These are phyloP conservation scores for Veloporphyrellus conicus DNA, from an alignment of 1,284 basidiomycete species.

Conservation along the genomic window DNA sequence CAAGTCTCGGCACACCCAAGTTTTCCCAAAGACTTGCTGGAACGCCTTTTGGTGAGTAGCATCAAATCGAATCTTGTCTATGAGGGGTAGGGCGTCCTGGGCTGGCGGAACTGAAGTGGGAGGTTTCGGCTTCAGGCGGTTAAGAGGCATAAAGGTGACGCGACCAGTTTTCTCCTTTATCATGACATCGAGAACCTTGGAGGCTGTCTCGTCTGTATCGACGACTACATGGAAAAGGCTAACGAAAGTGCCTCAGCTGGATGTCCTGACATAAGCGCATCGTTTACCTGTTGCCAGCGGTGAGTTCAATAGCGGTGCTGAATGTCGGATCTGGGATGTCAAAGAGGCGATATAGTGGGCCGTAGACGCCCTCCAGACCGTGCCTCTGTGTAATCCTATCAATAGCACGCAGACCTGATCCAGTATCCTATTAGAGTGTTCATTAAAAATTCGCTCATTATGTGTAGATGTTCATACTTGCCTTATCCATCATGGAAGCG, in stretches of 20 bases:
- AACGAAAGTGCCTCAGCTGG: constrained; percentile 3
- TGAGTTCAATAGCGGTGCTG: constrained; percentile 91
- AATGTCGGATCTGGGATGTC: constrained; percentile 86
- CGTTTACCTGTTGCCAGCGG: constrained; percentile 83
- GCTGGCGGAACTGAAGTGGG: constrained; percentile 63
- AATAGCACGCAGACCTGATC: constrained; percentile 79
- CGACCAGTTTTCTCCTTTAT: constrained; percentile 87
- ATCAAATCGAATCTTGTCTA: constrained; percentile 82
- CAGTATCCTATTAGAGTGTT: constrained; percentile 67
- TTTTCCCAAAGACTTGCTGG: constrained; percentile 97
- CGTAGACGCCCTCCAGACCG: constrained; percentile 78
- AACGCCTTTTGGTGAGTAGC: constrained; percentile 76
- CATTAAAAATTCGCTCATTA: neutral
- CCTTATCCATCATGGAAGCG: constrained; percentile 94
- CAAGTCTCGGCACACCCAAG: constrained; percentile 91
- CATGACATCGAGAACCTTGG: constrained; percentile 87
- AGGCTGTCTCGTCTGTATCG: constrained; percentile 90
- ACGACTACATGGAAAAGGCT: constrained; percentile 96
- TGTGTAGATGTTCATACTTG: constrained; percentile 32
- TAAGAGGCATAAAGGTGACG: constrained; percentile 98
- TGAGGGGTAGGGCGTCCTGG: constrained; percentile 84
- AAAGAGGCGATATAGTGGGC: constrained; percentile 92
- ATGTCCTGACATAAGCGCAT: neutral
- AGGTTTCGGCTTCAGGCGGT: constrained; percentile 84
- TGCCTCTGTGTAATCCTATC: constrained; percentile 76